Percentiles rank a stretch among this genome's conserved stretches.
These are phyloP conservation scores for Heliamphora pulchella DNA, from an alignment of 179 eudicot species.

Conservation along the genomic window DNA sequence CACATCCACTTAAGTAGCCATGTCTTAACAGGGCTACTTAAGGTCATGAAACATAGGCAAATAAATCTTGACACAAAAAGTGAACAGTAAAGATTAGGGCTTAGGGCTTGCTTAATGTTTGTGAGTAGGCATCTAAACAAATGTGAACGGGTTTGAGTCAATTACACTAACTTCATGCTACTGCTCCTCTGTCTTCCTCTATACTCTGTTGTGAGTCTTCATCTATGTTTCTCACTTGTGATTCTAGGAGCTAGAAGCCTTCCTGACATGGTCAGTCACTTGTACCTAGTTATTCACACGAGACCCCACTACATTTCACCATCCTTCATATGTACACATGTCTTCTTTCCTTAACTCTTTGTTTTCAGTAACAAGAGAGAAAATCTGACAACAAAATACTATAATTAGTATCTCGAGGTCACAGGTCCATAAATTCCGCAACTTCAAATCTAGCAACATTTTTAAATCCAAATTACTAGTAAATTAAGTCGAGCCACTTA, in stretches of 20 bases:
- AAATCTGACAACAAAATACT: too few relatives aligned
- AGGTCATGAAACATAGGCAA: neutral
- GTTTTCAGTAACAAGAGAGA: too few relatives aligned
- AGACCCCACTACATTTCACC: too few relatives aligned
- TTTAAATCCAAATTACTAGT: neutral
- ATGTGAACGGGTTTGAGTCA: neutral
- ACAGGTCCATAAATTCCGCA: neutral
- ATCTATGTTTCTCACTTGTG: neutral
- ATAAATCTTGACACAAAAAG: neutral
- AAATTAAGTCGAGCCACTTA: neutral
- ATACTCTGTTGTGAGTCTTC: neutral
- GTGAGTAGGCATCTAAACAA: neutral
- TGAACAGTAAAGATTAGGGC: neutral
- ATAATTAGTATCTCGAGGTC: neutral
- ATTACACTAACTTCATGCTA: neutral
- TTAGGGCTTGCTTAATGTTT: neutral
- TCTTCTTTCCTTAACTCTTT: too few relatives aligned
- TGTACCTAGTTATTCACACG: too few relatives aligned
- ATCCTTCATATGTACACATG: too few relatives aligned
- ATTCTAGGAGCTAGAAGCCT: neutral
- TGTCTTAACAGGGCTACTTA: neutral
- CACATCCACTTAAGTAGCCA: neutral
- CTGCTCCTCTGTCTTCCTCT: neutral
- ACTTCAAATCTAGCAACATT: neutral
- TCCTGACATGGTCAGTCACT: too few relatives aligned